A percentile compares a stretch with the other conserved stretches of the same genome.
Evolutionary conservation across 2,329 filamentous ascomycete species (phyloP).

Genomic region (Chalara sp.): DNA sequence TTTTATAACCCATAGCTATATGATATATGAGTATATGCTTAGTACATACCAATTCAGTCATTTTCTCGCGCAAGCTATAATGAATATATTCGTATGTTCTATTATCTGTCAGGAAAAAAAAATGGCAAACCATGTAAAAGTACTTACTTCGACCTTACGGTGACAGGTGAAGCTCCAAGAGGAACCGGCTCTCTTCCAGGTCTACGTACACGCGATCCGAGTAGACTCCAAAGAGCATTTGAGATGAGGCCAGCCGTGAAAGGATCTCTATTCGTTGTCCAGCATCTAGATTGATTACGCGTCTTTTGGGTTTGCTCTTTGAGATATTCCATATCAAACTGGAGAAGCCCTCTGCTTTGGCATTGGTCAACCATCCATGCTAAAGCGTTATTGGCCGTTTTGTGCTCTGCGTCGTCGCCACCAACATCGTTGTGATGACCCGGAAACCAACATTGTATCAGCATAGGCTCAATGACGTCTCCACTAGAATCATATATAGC

Average conservation of each 20-base stretch:
- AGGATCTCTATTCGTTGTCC: neutral
- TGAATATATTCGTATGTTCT: too few species aligned
- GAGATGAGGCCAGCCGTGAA: neutral
- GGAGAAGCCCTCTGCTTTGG: neutral
- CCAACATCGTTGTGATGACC: constrained; percentile 1
- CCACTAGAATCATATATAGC: neutral
- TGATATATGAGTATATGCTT: too few species aligned
- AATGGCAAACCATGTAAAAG: too few species aligned
- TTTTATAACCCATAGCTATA: too few species aligned
- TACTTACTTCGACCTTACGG: neutral
- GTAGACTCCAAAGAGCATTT: neutral
- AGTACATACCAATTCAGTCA: too few species aligned
- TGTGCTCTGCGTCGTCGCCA: neutral
- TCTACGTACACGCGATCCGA: neutral
- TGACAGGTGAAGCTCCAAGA: neutral
- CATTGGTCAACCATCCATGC: neutral
- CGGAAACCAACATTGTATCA: constrained; percentile 11
- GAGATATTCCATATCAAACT: neutral
- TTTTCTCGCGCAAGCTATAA: too few species aligned
- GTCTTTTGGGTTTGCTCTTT: neutral
- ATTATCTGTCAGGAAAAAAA: too few species aligned
- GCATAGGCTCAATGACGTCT: constrained; percentile 12
- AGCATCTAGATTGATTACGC: neutral
- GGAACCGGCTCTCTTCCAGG: neutral
- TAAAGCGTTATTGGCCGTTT: neutral